Conservation (phyloP, 805 yeast species). For the Saccharomycopsis fibuligera region DNA sequence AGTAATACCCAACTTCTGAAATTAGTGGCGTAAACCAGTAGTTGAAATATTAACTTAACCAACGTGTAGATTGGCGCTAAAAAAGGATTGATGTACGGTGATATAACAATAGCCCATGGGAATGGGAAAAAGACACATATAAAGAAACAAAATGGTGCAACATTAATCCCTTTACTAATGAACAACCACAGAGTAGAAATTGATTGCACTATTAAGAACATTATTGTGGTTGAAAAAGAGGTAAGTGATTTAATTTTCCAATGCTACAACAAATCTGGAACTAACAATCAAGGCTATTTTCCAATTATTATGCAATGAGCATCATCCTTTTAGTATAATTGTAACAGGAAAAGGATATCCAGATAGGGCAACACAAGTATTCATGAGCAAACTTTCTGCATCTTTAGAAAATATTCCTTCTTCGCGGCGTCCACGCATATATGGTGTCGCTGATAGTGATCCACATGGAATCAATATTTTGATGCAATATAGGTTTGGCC, state of each 20-base stretch:
- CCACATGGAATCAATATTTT: slow-evolving; percentile 60
- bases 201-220: slow-evolving; percentile 22
- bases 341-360: slow-evolving; percentile 72
- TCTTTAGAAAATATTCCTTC: background rate
- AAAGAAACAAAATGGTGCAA: slow-evolving; percentile 21
- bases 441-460: slow-evolving; percentile 57
- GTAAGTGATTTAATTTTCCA: slow-evolving; percentile 15
- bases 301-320: slow-evolving; percentile 24
- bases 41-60: no score
- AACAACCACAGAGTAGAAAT: slow-evolving; percentile 19
- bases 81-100: slow-evolving; percentile 32
- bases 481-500: slow-evolving; percentile 22
- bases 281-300: slow-evolving; percentile 32
- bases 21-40: no score
- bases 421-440: slow-evolving; percentile 30
- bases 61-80: slow-evolving; percentile 14
- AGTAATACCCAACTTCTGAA: no score
- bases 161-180: slow-evolving; percentile 37
- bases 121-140: slow-evolving; percentile 12
- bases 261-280: background rate
- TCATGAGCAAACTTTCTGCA: slow-evolving; percentile 30
- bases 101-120: slow-evolving; percentile 22
- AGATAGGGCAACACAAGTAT: slow-evolving; percentile 46
- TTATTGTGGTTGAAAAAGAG: slow-evolving; percentile 49
- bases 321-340: slow-evolving; percentile 27